Conservation (phyloP, 805 yeast genomes). For the Ogataea wickerhamii region DNA sequence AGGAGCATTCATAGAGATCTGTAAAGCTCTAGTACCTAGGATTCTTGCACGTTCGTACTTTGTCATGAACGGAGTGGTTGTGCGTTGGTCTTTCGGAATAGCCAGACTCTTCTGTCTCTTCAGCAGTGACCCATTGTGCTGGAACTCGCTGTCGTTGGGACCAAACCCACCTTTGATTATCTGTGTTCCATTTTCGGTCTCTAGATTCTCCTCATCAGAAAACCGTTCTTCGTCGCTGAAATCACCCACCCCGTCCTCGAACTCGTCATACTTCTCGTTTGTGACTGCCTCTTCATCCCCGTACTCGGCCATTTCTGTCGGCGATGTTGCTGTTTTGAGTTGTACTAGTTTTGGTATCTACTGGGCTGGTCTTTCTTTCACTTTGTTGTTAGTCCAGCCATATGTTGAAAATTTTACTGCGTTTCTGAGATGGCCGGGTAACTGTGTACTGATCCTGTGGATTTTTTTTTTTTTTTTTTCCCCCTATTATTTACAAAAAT, state of each 20-base stretch:
- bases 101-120: slow-evolving; percentile 51
- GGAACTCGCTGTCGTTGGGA: slow-evolving; percentile 44
- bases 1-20: slow-evolving; percentile 97
- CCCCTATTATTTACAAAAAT: too few species aligned
- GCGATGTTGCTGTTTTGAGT: too few species aligned
- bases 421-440: too few species aligned
- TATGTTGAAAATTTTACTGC: too few species aligned
- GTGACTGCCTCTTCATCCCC: slow-evolving; percentile 57
- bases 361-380: too few species aligned
- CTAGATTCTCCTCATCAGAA: slow-evolving; percentile 44
- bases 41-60: slow-evolving; percentile 98
- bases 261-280: slow-evolving; percentile 65
- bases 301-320: slow-evolving; percentile 54
- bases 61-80: slow-evolving; percentile 98
- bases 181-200: slow-evolving; percentile 67
- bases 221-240: slow-evolving; percentile 41
- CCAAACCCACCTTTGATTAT: slow-evolving; percentile 70
- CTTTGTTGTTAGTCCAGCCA: too few species aligned
- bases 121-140: slow-evolving; percentile 33
- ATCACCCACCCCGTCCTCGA: slow-evolving; percentile 59
- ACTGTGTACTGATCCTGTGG: too few species aligned
- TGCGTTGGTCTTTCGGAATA: slow-evolving; percentile 81
- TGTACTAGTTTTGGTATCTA: too few species aligned
- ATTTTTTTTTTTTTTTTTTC: too few species aligned
- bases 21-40: slow-evolving; percentile 95